Conservation (phyloP, 768 basidiomycete genomes). For the Boletus coccyginus region DNA sequence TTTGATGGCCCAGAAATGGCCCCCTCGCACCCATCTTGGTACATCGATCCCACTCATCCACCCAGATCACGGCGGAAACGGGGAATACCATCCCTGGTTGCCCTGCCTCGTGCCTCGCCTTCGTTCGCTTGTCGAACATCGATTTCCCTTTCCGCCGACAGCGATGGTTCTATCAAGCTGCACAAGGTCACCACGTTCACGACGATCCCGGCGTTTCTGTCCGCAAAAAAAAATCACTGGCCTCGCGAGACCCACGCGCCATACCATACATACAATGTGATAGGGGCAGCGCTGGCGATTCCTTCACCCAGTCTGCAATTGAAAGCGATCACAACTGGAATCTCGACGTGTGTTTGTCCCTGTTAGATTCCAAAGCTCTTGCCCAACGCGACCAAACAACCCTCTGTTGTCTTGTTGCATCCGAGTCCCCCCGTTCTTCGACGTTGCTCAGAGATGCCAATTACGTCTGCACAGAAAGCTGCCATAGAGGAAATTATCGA, state of each 20-base stretch:
- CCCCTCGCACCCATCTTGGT: background rate
- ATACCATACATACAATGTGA: background rate
- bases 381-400: slow-evolving; percentile 28
- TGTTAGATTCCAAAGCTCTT: slow-evolving; percentile 27
- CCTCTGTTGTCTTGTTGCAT: background rate
- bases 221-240: background rate
- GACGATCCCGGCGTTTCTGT: slow-evolving; percentile 18
- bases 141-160: slow-evolving; percentile 22
- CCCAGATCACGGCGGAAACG: slow-evolving; percentile 26
- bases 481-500: slow-evolving; percentile 63
- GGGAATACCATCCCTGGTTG: slow-evolving; percentile 16
- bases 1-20: slow-evolving; percentile 18
- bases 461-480: slow-evolving; percentile 51
- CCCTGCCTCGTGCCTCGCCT: slow-evolving; percentile 23
- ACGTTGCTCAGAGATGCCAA: slow-evolving; percentile 41
- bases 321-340: slow-evolving; percentile 5
- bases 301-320: background rate
- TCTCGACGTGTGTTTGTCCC: slow-evolving; percentile 15
- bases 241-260: slow-evolving; percentile 1
- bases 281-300: background rate
- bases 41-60: background rate
- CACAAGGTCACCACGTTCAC: slow-evolving; percentile 15
- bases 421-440: slow-evolving; percentile 1
- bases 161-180: slow-evolving; percentile 8
- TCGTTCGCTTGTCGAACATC: slow-evolving; percentile 1